These are phyloP conservation scores for Hypoxylon rubiginosum DNA, from an alignment of 2,329 filamentous ascomycete genomes.

Conservation along the genomic window DNA sequence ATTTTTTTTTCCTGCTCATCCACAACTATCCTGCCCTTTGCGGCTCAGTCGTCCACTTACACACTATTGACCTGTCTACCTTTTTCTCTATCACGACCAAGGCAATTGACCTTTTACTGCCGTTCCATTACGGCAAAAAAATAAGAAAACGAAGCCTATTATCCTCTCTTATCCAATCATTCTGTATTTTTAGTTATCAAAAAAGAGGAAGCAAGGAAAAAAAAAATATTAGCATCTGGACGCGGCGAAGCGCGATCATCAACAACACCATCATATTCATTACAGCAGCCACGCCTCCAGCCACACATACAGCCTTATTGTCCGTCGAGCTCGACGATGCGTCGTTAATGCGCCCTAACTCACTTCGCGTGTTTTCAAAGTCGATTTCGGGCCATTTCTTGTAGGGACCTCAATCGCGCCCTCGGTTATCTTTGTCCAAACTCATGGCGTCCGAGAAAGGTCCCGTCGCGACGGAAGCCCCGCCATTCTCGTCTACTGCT, in stretches of 20 bases:
- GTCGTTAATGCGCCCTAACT: slow-evolving; percentile 51
- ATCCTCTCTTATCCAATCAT: slow-evolving; percentile 1
- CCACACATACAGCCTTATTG: slow-evolving; percentile 53
- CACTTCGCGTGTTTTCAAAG: slow-evolving; percentile 40
- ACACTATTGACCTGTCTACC: slow-evolving; percentile 41
- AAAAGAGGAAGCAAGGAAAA: slow-evolving; percentile 4
- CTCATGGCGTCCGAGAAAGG: slow-evolving; percentile 69
- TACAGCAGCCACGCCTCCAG: slow-evolving; percentile 53
- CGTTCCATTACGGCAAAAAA: slow-evolving; percentile 21
- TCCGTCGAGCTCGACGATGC: slow-evolving; percentile 49
- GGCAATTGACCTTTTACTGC: slow-evolving; percentile 25
- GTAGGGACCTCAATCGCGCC: slow-evolving; percentile 46
- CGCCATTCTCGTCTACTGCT: slow-evolving; percentile 56
- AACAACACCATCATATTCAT: slow-evolving; percentile 51
- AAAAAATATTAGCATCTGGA: slow-evolving; percentile 30
- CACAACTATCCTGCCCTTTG: slow-evolving; percentile 51
- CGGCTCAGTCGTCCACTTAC: slow-evolving; percentile 52
- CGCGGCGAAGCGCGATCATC: slow-evolving; percentile 47
- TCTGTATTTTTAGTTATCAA: slow-evolving; percentile 8
- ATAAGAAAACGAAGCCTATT: slow-evolving; percentile 3
- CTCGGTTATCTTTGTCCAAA: slow-evolving; percentile 39
- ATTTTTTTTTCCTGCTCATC: slow-evolving; percentile 51
- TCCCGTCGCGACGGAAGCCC: slow-evolving; percentile 65
- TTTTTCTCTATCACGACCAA: slow-evolving; percentile 34
- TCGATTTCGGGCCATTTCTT: slow-evolving; percentile 43